Conservation (phyloP, 2,329 filamentous ascomycete genomes). For the Neofusicoccum umdonicola region DNA sequence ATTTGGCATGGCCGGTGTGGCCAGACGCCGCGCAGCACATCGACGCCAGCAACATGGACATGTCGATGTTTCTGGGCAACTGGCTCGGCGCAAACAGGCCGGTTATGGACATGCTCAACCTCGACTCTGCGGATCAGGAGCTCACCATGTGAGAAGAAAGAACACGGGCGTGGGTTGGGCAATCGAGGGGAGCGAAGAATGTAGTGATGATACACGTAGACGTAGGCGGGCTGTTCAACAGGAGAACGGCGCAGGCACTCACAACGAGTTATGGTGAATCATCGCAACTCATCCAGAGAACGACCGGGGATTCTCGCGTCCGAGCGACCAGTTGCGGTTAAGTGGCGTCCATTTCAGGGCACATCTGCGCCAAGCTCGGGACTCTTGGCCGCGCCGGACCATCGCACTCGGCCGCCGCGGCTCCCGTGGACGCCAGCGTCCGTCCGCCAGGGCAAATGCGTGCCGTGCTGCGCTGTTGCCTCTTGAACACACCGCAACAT, state of each 20-base stretch:
- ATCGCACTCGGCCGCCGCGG: neutral
- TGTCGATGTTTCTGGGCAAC: slow-evolving; percentile 12
- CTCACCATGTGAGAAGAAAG: neutral
- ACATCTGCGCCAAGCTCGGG: neutral
- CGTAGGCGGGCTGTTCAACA: neutral
- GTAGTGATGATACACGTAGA: neutral
- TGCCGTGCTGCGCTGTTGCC: neutral
- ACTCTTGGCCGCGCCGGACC: neutral
- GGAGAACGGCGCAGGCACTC: neutral
- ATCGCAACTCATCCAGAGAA: neutral
- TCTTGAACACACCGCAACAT: neutral
- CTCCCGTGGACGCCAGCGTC: too few relatives aligned
- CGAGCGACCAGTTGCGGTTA: neutral
- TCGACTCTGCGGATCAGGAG: neutral
- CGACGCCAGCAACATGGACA: slow-evolving; percentile 1
- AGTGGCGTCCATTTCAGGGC: neutral
- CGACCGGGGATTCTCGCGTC: neutral
- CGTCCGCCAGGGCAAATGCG: neutral
- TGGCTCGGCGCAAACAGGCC: slow-evolving; percentile 8
- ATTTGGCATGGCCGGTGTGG: slow-evolving; percentile 5
- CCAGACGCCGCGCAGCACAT: neutral
- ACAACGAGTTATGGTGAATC: neutral
- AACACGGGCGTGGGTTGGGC: too few relatives aligned
- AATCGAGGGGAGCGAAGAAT: neutral
- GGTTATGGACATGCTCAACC: slow-evolving; percentile 10